Evolutionary conservation across 2,329 filamentous ascomycete genomes (phyloP), one percentile per base, ranked within the genome.

Genomic region (Pseudogymnoascus sp.): DNA sequence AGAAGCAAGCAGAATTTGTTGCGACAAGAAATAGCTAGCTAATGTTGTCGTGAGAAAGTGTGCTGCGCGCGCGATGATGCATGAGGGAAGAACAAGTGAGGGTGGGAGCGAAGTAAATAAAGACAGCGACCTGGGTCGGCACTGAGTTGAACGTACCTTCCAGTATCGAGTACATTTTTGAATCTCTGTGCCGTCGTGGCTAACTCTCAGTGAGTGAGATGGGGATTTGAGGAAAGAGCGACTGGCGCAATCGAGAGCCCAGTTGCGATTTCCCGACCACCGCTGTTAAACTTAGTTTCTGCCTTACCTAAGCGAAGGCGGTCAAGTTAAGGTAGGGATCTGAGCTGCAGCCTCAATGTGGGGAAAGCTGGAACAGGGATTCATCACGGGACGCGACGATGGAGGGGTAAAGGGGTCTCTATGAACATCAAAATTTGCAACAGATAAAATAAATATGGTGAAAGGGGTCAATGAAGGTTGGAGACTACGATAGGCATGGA

Each of bases 241-340:
- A 54, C 47, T 54, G 47, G 28, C 47, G 47, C 47, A 28, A 54
- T 54, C 28, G 41, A 32, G 47, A 54, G 47, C 47, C 47, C 28
- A 32, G 16, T 54, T 54, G 47, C 47, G 47, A 54, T 54, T 54
- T 54, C 47, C 47, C 47, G 16, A 32, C 47, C 25, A 16, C 25
- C 25, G 16, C n/a, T 14, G 28, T 54, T 54, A 54, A 54, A 54
- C 47, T 34, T 54, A 54, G 47, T 54, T 54, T 54, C 47, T 54
- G 47, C 47, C 47, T 54, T 54, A 54, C 47, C 47, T 54, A 54
- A 54, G 47, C 47, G 47, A 54, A 54, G 47, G 47, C 47, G 47
- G 47, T 54, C 47, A 54, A 34, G 32, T 28, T 20, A 54, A 54
- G 47, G 47, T 54, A 54, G 47, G 47, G 47, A 54, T 54, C 47